phyloP scores from a whole-genome alignment of 495 filamentous ascomycete genomes.

The Tuber umbilicatum region DNA sequence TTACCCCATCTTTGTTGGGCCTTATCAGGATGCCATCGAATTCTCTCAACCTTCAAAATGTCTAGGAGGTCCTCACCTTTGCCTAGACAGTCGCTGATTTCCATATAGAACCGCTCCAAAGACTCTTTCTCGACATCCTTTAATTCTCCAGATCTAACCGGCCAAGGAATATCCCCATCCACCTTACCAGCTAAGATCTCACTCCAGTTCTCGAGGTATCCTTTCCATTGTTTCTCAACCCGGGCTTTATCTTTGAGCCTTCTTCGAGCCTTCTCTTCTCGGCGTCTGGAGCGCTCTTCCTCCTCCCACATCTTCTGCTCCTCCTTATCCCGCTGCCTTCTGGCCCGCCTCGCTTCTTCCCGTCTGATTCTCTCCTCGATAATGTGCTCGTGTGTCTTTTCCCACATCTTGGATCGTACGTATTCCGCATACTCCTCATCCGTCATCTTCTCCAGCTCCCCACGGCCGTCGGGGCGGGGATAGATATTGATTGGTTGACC shows the following conservation, averaged over 20 bases:
- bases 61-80: constrained; percentile 47
- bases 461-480: constrained; percentile 46
- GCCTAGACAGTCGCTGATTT: constrained; percentile 43
- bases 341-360: constrained; percentile 47
- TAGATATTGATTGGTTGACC: constrained; percentile 81
- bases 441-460: constrained; percentile 73
- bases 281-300: constrained; percentile 41
- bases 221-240: constrained; percentile 56
- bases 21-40: constrained; percentile 98
- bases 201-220: constrained; percentile 59
- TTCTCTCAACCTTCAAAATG: constrained; percentile 73
- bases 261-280: constrained; percentile 49
- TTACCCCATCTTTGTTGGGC: constrained; percentile 81
- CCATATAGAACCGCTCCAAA: constrained; percentile 58
- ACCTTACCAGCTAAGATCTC: constrained; percentile 47
- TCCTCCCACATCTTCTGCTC: constrained; percentile 43
- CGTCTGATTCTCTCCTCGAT: constrained; percentile 59
- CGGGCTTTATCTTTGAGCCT: constrained; percentile 48
- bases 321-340: constrained; percentile 46
- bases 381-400: constrained; percentile 66
- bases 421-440: constrained; percentile 85
- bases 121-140: constrained; percentile 57
- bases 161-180: constrained; percentile 63
- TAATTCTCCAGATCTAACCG: constrained; percentile 57
- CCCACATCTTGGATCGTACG: constrained; percentile 86